Evolutionary conservation across 441 rosid genomes (phyloP).

Genomic region (Eutrema salsugineum): DNA sequence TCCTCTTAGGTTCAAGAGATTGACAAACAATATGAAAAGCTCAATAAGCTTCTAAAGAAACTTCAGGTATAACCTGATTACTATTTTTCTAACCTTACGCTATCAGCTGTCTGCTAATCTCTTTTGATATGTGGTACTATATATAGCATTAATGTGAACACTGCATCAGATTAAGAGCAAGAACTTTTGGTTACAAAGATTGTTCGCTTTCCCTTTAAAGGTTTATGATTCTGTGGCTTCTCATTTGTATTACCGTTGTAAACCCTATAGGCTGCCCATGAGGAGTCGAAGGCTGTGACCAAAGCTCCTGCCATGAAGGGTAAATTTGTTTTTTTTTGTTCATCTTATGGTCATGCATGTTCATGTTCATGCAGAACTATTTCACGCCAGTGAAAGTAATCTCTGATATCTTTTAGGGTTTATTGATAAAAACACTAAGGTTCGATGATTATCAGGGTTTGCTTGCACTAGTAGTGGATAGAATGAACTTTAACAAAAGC

Average conservation of each 20-base stretch:
- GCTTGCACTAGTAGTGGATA: neutral
- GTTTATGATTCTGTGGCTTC: neutral
- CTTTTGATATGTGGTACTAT: neutral
- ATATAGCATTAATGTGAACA: neutral
- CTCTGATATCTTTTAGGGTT: neutral
- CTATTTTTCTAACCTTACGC: neutral
- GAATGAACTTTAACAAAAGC: neutral
- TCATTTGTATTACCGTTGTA: neutral
- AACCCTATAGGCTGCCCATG: constrained; percentile 71
- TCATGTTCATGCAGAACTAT: neutral
- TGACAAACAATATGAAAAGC: constrained; percentile 79
- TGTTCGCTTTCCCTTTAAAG: neutral
- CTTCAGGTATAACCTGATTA: constrained; percentile 63
- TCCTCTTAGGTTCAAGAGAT: constrained; percentile 79
- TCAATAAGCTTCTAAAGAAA: constrained; percentile 73
- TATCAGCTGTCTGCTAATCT: neutral
- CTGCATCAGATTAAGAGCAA: neutral
- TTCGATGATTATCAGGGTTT: neutral
- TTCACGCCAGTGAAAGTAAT: neutral
- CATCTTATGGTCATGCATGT: neutral
- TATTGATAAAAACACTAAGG: neutral
- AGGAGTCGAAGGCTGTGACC: constrained; percentile 90
- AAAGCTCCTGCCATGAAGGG: constrained; percentile 97
- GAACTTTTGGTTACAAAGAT: neutral
- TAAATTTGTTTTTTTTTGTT: neutral